A percentile compares a stretch with the other conserved stretches of the same genome.
These are phyloP conservation scores for Chamaenerion angustifolium DNA, from an alignment of 345 rosid genomes.

Conservation along the genomic window DNA sequence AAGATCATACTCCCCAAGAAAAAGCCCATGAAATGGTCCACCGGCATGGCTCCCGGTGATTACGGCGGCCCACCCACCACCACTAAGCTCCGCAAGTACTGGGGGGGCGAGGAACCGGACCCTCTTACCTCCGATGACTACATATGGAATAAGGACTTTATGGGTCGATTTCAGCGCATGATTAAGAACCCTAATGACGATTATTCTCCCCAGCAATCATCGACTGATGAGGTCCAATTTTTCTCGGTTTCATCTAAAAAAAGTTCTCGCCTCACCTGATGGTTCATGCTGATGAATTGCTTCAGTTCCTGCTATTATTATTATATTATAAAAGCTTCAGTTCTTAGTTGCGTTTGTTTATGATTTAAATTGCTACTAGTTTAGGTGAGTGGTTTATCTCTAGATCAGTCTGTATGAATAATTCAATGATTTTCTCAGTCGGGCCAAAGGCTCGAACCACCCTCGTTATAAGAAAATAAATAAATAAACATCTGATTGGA, in stretches of 20 bases:
- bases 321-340: too few relatives aligned
- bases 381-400: too few relatives aligned
- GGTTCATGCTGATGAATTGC: not conserved
- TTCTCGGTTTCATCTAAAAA: not conserved
- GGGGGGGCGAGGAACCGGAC: slow-evolving; percentile 82
- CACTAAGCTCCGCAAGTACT: slow-evolving; percentile 63
- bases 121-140: slow-evolving; percentile 77
- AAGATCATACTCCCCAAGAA: slow-evolving; percentile 67
- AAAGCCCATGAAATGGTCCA: slow-evolving; percentile 83
- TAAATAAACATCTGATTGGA: too few relatives aligned
- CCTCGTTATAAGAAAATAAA: too few relatives aligned
- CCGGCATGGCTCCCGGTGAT: slow-evolving; percentile 86
- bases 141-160: slow-evolving; percentile 88
- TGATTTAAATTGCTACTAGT: not conserved
- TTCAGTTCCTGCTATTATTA: not conserved
- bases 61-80: slow-evolving; percentile 82
- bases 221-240: slow-evolving; percentile 35
- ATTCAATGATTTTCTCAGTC: too few relatives aligned
- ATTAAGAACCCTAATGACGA: slow-evolving; percentile 27
- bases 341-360: not conserved
- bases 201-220: slow-evolving; percentile 15
- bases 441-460: too few relatives aligned
- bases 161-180: slow-evolving; percentile 59
- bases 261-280: not conserved
- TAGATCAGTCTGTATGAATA: too few relatives aligned